These are phyloP conservation scores for Apiospora phragmitis DNA, from an alignment of 2,329 filamentous ascomycete species.

Conservation along the genomic window DNA sequence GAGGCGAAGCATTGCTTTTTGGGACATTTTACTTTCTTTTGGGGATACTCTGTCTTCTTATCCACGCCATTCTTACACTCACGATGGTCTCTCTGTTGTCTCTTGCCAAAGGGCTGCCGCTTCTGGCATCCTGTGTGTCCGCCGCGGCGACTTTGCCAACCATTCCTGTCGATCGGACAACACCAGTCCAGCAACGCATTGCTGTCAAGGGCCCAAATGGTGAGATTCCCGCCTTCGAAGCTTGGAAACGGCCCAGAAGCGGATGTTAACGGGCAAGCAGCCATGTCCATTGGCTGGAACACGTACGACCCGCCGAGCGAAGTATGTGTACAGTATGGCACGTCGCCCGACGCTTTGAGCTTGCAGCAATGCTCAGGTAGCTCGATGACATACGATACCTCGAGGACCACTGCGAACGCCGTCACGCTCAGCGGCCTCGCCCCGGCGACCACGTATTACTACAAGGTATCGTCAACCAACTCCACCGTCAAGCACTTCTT, in stretches of 20 bases:
- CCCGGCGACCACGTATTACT: slow-evolving; percentile 59
- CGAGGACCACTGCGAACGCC: slow-evolving; percentile 53
- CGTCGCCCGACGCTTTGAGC: slow-evolving; percentile 38
- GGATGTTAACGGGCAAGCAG: slow-evolving; percentile 31
- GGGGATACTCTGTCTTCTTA: neutral
- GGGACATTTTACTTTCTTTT: neutral
- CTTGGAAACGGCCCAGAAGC: neutral
- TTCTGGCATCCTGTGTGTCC: slow-evolving; percentile 27
- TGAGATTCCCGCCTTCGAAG: slow-evolving; percentile 28
- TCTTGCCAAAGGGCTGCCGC: slow-evolving; percentile 25
- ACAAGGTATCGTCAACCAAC: slow-evolving; percentile 58
- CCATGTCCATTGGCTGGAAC: slow-evolving; percentile 57
- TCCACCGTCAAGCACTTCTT: slow-evolving; percentile 54
- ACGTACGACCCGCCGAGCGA: slow-evolving; percentile 48
- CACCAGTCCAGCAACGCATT: slow-evolving; percentile 54
- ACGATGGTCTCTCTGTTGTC: slow-evolving; percentile 27
- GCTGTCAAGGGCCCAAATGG: slow-evolving; percentile 50
- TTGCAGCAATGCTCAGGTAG: slow-evolving; percentile 43
- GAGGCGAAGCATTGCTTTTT: neutral
- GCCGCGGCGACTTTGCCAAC: slow-evolving; percentile 41
- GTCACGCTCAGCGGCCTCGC: slow-evolving; percentile 47
- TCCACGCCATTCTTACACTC: neutral
- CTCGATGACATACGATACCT: slow-evolving; percentile 52
- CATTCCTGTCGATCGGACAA: slow-evolving; percentile 50
- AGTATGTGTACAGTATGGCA: slow-evolving; percentile 54